Base-by-base conservation (phyloP, 106 monocot species). In the Acanthochlamys bracteata region DNA sequence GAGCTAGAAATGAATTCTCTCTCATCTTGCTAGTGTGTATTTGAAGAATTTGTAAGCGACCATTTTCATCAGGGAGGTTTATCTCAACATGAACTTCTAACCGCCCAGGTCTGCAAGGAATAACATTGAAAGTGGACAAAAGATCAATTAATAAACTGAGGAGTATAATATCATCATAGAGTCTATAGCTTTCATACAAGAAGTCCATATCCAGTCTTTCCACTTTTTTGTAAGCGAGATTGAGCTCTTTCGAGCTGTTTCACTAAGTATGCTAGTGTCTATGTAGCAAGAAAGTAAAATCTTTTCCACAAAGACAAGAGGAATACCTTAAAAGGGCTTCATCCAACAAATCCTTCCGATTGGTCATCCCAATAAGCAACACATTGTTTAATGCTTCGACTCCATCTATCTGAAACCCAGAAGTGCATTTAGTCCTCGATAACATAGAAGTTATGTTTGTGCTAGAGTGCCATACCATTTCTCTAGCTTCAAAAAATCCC, bases 351-450 rank as follows among this genome's bases (percentile, higher is more conserved):
- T 98, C 96, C 72, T 91, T 98, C 61, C 96, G 79, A 69, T 96
- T 96, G 39, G 95, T 96, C 95, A 96, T 96, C 72, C 96, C 96
- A 88, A 98, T 98, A 55, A 98, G 96, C 64, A 98, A 69, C 16
- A 98, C 96, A 71, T 98, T 98, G 61, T 98, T 91, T 76, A 98
- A 82, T 19, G 96, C 65, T 64, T 98, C 88, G 68, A 98, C 96
- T 24, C 96, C 96, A 79, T 98, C 96, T 83, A 98, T 98, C 91
- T 91, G 80, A 62, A 84, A 77, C 41, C 66, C 39, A 79, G 78
- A 57, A 9, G 42, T 39, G 67, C 15, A 27, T 47, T 75, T 63
- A 75, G 64, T 20, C 61, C 20, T 39, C 14, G 59, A 13, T 11
- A 9, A 27, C n/a, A 54, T 16, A 15, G 26, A 23, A 66, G 16